phyloP scores from a whole-genome alignment of 331 rosid genomes.

The Arachis monticola region DNA sequence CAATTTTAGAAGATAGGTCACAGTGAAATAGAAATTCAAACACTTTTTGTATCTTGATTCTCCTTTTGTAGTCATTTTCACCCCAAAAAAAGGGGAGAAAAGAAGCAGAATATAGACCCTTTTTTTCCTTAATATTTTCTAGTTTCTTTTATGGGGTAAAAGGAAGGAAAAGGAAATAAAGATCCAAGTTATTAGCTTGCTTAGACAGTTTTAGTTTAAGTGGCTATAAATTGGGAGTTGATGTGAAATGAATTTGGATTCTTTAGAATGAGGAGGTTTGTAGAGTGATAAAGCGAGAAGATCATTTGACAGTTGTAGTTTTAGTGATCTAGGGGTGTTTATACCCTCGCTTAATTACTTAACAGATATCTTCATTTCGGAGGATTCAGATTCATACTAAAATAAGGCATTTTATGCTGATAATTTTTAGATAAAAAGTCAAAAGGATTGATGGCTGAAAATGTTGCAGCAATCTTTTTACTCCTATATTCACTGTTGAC shows the following conservation, averaged over 20 bases:
- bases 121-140: conserved; percentile 20
- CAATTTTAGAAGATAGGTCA: conserved; percentile 34
- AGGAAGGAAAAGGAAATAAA: background rate
- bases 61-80: conserved; percentile 19
- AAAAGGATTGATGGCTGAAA: background rate
- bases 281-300: too few species aligned
- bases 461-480: background rate
- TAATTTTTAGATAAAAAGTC: background rate
- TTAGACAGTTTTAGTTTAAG: too few species aligned
- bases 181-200: background rate
- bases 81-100: background rate
- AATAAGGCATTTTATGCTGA: background rate
- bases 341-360: too few species aligned
- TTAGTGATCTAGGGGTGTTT: too few species aligned
- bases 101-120: background rate
- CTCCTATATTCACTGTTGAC: background rate
- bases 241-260: background rate
- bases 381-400: too few species aligned
- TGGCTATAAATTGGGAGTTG: background rate
- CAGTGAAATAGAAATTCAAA: conserved; percentile 42
- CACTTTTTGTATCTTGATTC: conserved; percentile 19
- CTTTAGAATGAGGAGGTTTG: too few species aligned
- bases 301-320: too few species aligned
- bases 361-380: too few species aligned
- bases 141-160: background rate